Base-by-base conservation (phyloP, 345 rosid genomes). In the Draba incana region DNA sequence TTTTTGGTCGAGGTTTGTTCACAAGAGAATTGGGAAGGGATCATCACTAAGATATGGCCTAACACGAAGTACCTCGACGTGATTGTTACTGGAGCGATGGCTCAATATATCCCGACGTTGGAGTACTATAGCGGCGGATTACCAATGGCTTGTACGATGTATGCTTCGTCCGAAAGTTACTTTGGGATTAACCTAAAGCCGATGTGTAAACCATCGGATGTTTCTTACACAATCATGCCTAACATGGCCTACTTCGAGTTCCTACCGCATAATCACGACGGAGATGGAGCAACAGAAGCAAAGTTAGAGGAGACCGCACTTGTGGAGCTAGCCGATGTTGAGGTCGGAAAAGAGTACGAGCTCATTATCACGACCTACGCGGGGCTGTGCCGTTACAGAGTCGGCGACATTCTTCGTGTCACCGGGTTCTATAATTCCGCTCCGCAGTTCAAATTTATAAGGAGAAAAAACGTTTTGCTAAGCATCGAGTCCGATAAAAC, bases 81-180 rank as follows among this genome's bases (percentile, higher is more conserved):
- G 64, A 88, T 93, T 24, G 96, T 93, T 23, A 93, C 98, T 0
- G 98, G 98, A 12, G 86, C 97, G 5, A 93, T 93, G 98, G 92
- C 98, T 43, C 98, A 90, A 64, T 93, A 93, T 66, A 90, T 93
- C 67, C 97, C 98, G 0, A 90, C 91, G 0, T 84, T 93, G 13
- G 97, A 93, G 61, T 87, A 83, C 54, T 93, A 90, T 10, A 85
- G 96, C 33, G 82, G 82, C 8, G 96, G 96, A 2, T 62, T 93
- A 74, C 97, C 97, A 0, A 60, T 83, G 86, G 86, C 92, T 54
- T 85, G 94, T 74, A 93, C 96, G 6, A 93, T 93, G 97, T 93
- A 90, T 45, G 98, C 98, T 53, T 90, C 98, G 0, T 93, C 98
- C 0, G 98, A 93, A 79, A 88, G 98, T 76, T 90, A 82, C 54